These are phyloP conservation scores for Amyloporia xantha DNA, from an alignment of 768 basidiomycete species.

Conservation along the genomic window DNA sequence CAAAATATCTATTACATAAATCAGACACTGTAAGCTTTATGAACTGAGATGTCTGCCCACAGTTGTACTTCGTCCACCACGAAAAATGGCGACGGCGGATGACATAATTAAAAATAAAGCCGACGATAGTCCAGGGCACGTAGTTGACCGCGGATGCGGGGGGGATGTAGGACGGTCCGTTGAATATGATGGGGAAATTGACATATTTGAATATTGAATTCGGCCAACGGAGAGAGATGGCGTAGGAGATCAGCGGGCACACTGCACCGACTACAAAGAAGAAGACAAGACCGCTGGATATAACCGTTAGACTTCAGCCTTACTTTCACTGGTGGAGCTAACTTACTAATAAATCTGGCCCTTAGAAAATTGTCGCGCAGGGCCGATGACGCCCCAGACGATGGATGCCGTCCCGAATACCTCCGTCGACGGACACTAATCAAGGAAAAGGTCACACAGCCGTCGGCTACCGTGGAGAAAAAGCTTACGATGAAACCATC, in stretches of 20 bases:
- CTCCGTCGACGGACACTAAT: conserved; percentile 51
- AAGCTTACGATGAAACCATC: conserved; percentile 46
- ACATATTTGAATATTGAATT: conserved; percentile 60
- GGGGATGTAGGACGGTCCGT: conserved; percentile 65
- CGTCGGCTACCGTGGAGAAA: too few species aligned
- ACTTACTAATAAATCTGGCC: conserved; percentile 54
- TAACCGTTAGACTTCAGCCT: conserved; percentile 4
- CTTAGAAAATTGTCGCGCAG: conserved; percentile 57
- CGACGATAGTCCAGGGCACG: conserved; percentile 69
- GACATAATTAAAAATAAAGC: conserved; percentile 74
- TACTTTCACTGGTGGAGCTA: conserved; percentile 6
- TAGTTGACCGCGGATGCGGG: conserved; percentile 88
- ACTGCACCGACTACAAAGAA: conserved; percentile 77
- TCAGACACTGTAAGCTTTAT: not conserved
- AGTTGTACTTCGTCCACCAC: conserved; percentile 80
- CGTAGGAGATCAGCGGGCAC: conserved; percentile 49
- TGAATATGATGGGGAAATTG: conserved; percentile 48
- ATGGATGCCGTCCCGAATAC: conserved; percentile 78
- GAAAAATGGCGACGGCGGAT: conserved; percentile 62
- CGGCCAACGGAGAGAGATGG: conserved; percentile 53
- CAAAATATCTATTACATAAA: conserved; percentile 46
- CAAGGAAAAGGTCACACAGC: not conserved
- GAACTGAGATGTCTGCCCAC: conserved; percentile 38
- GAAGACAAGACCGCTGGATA: conserved; percentile 39
- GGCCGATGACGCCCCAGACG: conserved; percentile 73